These are phyloP conservation scores for Digitaria exilis DNA, from an alignment of 202 grass and related monocot species.

Conservation along the genomic window DNA sequence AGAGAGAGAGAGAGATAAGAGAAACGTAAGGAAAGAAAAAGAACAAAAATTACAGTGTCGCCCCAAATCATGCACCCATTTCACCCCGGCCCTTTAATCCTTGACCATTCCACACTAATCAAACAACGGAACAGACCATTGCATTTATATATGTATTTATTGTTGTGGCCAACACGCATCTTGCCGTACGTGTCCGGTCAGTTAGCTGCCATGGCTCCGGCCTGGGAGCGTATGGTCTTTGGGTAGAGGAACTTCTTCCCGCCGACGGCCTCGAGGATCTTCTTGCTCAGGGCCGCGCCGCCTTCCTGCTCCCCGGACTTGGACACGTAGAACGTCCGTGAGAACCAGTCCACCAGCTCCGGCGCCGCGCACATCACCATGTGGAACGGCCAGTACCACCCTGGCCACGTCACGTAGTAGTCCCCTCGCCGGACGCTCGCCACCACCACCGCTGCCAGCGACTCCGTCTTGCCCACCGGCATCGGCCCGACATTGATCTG, in stretches of 20 bases:
- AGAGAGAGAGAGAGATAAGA: not conserved
- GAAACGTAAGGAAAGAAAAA: not conserved
- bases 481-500: conserved; percentile 73
- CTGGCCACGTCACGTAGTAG: conserved; percentile 68
- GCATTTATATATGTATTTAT: not conserved
- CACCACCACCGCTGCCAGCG: conserved; percentile 63
- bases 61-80: not conserved
- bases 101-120: not conserved
- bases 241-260: conserved; percentile 66
- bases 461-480: conserved; percentile 70
- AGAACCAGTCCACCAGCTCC: conserved; percentile 69
- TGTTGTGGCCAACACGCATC: not conserved
- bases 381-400: conserved; percentile 83
- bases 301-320: conserved; percentile 37
- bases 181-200: not conserved
- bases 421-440: conserved; percentile 57
- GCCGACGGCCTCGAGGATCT: conserved; percentile 63
- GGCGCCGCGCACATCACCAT: conserved; percentile 75
- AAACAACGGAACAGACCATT: not conserved
- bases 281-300: conserved; percentile 59
- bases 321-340: conserved; percentile 54
- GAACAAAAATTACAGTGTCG: conserved; percentile 1
- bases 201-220: not conserved
- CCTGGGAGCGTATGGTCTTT: conserved; percentile 41
- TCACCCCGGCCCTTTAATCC: not conserved